phyloP scores from a whole-genome alignment of 2,329 filamentous ascomycete genomes.

The Rutstroemia sp. region DNA sequence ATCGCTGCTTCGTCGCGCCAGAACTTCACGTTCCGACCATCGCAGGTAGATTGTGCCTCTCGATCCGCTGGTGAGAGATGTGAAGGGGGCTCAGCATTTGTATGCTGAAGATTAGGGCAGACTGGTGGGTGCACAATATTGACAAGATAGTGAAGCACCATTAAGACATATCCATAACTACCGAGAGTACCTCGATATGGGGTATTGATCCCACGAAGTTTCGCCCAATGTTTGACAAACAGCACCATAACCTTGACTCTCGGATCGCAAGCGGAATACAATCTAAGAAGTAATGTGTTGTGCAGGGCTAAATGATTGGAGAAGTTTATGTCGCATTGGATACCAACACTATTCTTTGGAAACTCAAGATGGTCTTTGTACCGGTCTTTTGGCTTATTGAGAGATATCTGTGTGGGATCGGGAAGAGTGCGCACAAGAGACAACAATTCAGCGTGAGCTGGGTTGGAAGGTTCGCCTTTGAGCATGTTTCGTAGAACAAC shows the following conservation, averaged over 20 bases:
- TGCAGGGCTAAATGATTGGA: constrained; percentile 75
- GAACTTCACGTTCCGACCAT: constrained; percentile 67
- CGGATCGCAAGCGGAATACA: constrained; percentile 72
- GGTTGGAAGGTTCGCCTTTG: constrained; percentile 27
- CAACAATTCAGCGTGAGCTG: constrained; percentile 12
- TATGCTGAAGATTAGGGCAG: constrained; percentile 71
- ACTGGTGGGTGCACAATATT: constrained; percentile 77
- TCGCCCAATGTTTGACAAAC: constrained; percentile 89
- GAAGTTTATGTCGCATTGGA: constrained; percentile 90
- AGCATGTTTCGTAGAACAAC: constrained; percentile 35
- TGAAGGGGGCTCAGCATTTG: constrained; percentile 39
- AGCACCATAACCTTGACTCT: constrained; percentile 72
- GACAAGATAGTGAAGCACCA: constrained; percentile 86
- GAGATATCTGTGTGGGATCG: constrained; percentile 38
- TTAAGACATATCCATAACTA: constrained; percentile 85
- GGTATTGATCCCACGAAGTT: constrained; percentile 76
- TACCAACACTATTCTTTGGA: constrained; percentile 67
- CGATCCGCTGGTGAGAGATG: constrained; percentile 37
- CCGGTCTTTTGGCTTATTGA: constrained; percentile 43
- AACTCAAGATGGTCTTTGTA: constrained; percentile 64
- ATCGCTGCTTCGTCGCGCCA: constrained; percentile 72
- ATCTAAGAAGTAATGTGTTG: constrained; percentile 75
- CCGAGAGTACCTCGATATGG: constrained; percentile 80
- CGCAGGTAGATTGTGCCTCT: constrained; percentile 37
- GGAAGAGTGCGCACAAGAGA: constrained; percentile 25